Conservation (phyloP, 805 yeast species). For the Kluyveromyces lactis region DNA sequence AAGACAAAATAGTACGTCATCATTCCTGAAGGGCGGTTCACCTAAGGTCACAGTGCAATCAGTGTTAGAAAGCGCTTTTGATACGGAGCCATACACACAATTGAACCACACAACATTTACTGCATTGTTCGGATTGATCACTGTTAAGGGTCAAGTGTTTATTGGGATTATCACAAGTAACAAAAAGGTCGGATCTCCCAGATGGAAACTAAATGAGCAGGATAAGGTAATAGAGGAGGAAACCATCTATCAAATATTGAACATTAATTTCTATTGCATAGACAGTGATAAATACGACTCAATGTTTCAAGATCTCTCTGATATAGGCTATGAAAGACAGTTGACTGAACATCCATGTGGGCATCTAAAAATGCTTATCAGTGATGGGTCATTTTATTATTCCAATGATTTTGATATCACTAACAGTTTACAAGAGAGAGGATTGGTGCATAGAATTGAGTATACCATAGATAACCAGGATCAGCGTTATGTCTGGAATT, state of each 20-base stretch:
- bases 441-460: conserved; percentile 34
- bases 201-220: conserved; percentile 23
- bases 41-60: conserved; percentile 46
- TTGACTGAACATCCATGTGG: conserved; percentile 69
- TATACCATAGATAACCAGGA: conserved; percentile 46
- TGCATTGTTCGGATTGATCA: conserved; percentile 57
- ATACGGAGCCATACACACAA: conserved; percentile 34
- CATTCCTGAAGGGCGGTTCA: conserved; percentile 23
- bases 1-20: conserved; percentile 16
- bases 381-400: conserved; percentile 82
- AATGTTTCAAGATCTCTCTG: conserved; percentile 19
- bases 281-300: conserved; percentile 47
- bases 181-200: conserved; percentile 50
- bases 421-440: conserved; percentile 65
- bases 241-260: conserved; percentile 43
- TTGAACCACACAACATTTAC: conserved; percentile 28
- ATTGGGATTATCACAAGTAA: conserved; percentile 50
- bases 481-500: conserved; percentile 84
- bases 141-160: conserved; percentile 45
- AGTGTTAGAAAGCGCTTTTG: conserved; percentile 36
- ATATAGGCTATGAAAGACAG: conserved; percentile 24
- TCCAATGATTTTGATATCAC: conserved; percentile 89
- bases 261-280: conserved; percentile 58
- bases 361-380: conserved; percentile 60
- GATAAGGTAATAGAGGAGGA: conserved; percentile 35